Evolutionary conservation across 257 asterid genomes (phyloP).

Genomic region (Solanum chilense): DNA sequence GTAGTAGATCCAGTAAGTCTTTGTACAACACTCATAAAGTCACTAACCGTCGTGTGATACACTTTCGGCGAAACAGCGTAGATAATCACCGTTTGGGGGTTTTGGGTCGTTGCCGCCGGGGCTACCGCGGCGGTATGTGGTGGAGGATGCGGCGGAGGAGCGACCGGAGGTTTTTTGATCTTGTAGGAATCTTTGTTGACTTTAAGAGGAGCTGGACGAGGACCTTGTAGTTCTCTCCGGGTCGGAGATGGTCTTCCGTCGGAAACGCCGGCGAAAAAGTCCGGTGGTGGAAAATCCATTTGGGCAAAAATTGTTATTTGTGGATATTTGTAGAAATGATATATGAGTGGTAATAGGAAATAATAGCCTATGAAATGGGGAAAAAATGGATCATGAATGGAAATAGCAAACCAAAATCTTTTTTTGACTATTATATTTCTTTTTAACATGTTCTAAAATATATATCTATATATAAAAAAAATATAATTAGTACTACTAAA

Average conservation of each 20-base stretch:
- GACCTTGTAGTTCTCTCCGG: slow-evolving; percentile 65
- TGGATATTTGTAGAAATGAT: background rate
- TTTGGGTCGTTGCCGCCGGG: slow-evolving; percentile 2
- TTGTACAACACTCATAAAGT: slow-evolving; percentile 81
- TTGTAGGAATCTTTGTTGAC: slow-evolving; percentile 85
- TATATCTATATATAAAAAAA: background rate
- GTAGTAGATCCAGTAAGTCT: slow-evolving; percentile 72
- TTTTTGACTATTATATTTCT: background rate
- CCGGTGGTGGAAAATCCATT: slow-evolving; percentile 23
- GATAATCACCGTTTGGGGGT: slow-evolving; percentile 75
- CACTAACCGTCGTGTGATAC: slow-evolving; percentile 74
- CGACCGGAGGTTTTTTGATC: slow-evolving; percentile 79
- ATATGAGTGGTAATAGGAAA: background rate
- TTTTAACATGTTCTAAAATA: background rate
- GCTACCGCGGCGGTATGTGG: background rate
- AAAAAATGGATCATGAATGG: background rate
- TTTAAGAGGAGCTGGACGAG: slow-evolving; percentile 80
- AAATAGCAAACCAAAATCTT: background rate
- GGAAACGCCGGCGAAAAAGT: slow-evolving; percentile 23
- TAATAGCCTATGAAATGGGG: background rate
- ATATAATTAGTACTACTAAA: background rate
- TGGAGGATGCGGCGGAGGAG: slow-evolving; percentile 33
- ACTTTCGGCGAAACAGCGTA: slow-evolving; percentile 80
- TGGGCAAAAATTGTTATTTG: background rate
- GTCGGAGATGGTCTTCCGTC: slow-evolving; percentile 50